Base-by-base conservation (phyloP, 306 rosid genomes). In the Dicorynia guianensis region DNA sequence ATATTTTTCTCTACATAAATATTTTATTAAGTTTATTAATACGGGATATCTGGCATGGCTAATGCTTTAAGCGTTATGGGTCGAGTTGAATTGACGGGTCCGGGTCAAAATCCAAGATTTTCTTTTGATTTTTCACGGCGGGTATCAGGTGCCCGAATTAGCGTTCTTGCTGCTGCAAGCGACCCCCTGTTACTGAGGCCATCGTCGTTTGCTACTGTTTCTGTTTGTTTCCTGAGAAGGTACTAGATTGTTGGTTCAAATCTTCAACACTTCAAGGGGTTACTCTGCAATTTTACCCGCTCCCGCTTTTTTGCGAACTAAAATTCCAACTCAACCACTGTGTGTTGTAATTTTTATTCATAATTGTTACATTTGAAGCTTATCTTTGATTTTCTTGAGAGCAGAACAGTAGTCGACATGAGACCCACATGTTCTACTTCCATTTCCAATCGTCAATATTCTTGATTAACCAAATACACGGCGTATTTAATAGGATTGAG, bases 371-470 rank as follows among this genome's bases (percentile, higher is more conserved):
- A 73, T 17, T 67, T 0, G 38, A 77, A 77, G 14, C 61, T 8
- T 39, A 13, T 65, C 53, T 71, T 49, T 63, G 5, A 48, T 63
- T 63, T 63, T 79, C 65, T 43, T 8, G 12, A 46, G 54, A 68
- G 3, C 44, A 61, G 33, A 74, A 8, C 46, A 6, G 60, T 46
- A 43, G 49, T 58, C 50, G 13, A 61, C 56, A 17, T 19, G 46
- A 62, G 55, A 20, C 63, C 67, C 68, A 52, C 49, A 25, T 66
- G 66, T 65, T 42, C 17, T 52, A 49, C 69, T 83, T 70, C 49
- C 40, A 12, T 74, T 63, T 63, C 11, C 44, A 54, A 25, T 60
- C 43, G 63, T 75, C 38, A 11, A 15, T 39, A 11, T 55, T 39
- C 33, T 60, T 7, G 14, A 1, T 25, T 25, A 25, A 25, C 30